phyloP scores from a whole-genome alignment of 2,329 filamentous ascomycete genomes.

The Phaeosphaeriaceae sp. region DNA sequence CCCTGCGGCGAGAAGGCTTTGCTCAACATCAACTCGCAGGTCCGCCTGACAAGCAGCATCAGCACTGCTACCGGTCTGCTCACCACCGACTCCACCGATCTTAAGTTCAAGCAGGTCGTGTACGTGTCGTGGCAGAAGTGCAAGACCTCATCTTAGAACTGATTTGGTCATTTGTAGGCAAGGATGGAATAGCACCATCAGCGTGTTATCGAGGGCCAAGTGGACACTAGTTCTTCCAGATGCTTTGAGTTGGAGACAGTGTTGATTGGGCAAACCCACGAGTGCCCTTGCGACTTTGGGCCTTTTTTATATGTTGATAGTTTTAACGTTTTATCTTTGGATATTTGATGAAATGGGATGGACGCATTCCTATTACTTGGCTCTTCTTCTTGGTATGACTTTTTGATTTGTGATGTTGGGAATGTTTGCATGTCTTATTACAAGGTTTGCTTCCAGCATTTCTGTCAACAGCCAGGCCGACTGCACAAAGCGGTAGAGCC shows the following conservation, averaged over 20 bases:
- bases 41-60: conserved; percentile 47
- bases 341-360: conserved; percentile 5
- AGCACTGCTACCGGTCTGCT: conserved; percentile 48
- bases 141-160: conserved; percentile 25
- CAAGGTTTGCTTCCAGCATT: too few species aligned
- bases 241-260: conserved; percentile 7
- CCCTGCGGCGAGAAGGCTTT: conserved; percentile 58
- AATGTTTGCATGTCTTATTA: not conserved
- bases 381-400: not conserved
- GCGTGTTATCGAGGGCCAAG: conserved; percentile 7
- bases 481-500: too few species aligned
- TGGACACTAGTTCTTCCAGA: conserved; percentile 6
- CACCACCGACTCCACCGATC: conserved; percentile 58
- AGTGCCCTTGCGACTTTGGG: too few species aligned
- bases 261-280: not conserved
- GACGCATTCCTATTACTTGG: conserved; percentile 1
- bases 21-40: conserved; percentile 62
- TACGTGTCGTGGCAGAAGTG: conserved; percentile 55
- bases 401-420: not conserved
- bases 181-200: conserved; percentile 6
- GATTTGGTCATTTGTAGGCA: conserved; percentile 14
- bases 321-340: not conserved
- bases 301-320: conserved; percentile 4
- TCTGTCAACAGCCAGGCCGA: too few species aligned
- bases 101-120: conserved; percentile 54